Conservation (phyloP, 768 basidiomycete species). For the Lentinula boryana region DNA sequence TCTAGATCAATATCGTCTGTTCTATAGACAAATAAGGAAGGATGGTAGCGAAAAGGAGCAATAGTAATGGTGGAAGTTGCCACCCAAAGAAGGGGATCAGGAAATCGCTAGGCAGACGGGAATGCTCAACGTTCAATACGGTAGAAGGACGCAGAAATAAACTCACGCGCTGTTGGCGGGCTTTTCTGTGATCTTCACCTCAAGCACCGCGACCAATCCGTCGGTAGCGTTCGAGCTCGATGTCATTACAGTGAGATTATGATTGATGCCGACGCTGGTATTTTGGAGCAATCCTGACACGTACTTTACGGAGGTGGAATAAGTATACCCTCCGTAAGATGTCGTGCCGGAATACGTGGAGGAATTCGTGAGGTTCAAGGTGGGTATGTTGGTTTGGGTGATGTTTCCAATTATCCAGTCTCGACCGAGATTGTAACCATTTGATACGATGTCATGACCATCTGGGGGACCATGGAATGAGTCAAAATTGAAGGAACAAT, state of each 20-base stretch:
- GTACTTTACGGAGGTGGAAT: constrained; percentile 64
- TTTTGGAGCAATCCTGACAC: constrained; percentile 67
- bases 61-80: constrained; percentile 4
- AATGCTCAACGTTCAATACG: neutral
- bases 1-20: neutral
- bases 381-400: constrained; percentile 46
- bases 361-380: constrained; percentile 43
- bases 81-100: neutral
- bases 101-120: neutral
- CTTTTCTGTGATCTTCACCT: constrained; percentile 52
- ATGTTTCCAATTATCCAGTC: constrained; percentile 87
- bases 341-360: constrained; percentile 61
- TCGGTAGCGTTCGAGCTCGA: constrained; percentile 58
- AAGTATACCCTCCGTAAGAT: constrained; percentile 62
- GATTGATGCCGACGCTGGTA: constrained; percentile 65
- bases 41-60: neutral
- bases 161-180: constrained; percentile 19
- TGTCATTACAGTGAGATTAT: constrained; percentile 50
- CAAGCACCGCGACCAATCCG: constrained; percentile 76
- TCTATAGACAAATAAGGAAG: neutral
- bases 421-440: constrained; percentile 83
- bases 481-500: neutral
- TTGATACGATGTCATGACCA: constrained; percentile 63
- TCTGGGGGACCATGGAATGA: constrained; percentile 23
- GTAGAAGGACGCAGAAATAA: neutral